Percentiles rank a stretch among this genome's conserved stretches.
phyloP scores from a whole-genome alignment of 768 basidiomycete genomes.

The Lactifluus piperatus region DNA sequence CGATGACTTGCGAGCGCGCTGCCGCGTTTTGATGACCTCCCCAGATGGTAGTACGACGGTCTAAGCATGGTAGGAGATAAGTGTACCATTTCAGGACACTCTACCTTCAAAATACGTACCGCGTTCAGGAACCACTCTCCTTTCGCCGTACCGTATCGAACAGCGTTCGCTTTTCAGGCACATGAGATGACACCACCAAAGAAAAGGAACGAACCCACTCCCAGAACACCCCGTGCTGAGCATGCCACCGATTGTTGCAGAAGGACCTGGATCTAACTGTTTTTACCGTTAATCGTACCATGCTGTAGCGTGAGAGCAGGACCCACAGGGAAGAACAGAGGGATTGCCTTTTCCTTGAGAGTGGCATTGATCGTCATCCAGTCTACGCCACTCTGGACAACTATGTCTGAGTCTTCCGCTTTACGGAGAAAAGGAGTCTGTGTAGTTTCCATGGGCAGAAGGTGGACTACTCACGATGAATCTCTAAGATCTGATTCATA shows the following conservation, averaged over 20 bases:
- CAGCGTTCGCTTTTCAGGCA: conserved; percentile 71
- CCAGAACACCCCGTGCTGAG: conserved; percentile 81
- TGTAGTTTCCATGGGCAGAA: conserved; percentile 4
- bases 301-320: no score
- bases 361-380: conserved; percentile 70
- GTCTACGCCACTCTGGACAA: conserved; percentile 62
- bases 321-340: conserved; percentile 73
- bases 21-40: conserved; percentile 83
- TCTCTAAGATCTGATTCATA: conserved; percentile 73
- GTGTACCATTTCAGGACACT: no score
- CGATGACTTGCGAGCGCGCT: conserved; percentile 70
- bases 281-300: not conserved
- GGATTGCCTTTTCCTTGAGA: conserved; percentile 60
- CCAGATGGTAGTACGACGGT: conserved; percentile 87
- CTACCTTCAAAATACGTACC: conserved; percentile 37
- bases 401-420: conserved; percentile 65
- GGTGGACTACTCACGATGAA: conserved; percentile 69
- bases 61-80: conserved; percentile 32
- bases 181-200: not conserved
- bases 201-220: conserved; percentile 35
- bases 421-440: not conserved
- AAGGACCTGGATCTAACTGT: conserved; percentile 68
- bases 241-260: conserved; percentile 83
- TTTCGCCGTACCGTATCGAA: conserved; percentile 82
- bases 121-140: conserved; percentile 87